Percentiles rank a stretch among this genome's conserved stretches.
These are phyloP conservation scores for Cucurbita maxima DNA, from an alignment of 306 rosid species.

Conservation along the genomic window DNA sequence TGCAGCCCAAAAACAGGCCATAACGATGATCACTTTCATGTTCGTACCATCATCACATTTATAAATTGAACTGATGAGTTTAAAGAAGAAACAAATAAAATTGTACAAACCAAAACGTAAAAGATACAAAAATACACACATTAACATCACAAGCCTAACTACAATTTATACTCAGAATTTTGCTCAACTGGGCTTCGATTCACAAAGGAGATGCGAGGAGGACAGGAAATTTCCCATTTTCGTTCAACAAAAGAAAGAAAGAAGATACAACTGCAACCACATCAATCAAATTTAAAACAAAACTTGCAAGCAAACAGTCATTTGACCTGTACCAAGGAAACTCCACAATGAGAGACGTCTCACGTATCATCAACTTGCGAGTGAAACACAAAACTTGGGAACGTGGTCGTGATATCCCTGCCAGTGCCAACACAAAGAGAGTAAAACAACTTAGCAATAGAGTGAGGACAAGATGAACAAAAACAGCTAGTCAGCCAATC, in stretches of 20 bases:
- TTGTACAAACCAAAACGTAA: background rate
- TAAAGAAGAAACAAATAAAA: background rate
- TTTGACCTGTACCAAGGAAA: background rate
- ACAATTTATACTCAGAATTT: background rate
- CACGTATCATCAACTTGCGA: conserved; percentile 4
- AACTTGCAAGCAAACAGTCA: conserved; percentile 11
- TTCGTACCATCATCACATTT: background rate
- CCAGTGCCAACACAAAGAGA: background rate
- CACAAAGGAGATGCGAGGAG: background rate
- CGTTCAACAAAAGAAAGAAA: background rate
- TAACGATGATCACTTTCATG: background rate
- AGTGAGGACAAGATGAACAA: background rate
- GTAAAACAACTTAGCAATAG: background rate
- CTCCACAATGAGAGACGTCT: conserved; percentile 4
- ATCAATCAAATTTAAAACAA: background rate
- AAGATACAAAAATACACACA: background rate
- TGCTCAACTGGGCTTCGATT: background rate
- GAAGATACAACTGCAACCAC: background rate
- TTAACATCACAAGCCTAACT: background rate
- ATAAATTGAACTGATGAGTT: background rate
- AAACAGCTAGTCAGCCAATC: too few relatives aligned
- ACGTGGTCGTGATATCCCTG: conserved; percentile 15
- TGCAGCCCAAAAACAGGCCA: background rate
- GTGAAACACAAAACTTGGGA: conserved; percentile 10
- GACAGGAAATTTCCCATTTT: background rate